A percentile compares a stretch with the other conserved stretches of the same genome.
phyloP scores from a whole-genome alignment of 768 basidiomycete genomes.

The Lyophyllum decastes region DNA sequence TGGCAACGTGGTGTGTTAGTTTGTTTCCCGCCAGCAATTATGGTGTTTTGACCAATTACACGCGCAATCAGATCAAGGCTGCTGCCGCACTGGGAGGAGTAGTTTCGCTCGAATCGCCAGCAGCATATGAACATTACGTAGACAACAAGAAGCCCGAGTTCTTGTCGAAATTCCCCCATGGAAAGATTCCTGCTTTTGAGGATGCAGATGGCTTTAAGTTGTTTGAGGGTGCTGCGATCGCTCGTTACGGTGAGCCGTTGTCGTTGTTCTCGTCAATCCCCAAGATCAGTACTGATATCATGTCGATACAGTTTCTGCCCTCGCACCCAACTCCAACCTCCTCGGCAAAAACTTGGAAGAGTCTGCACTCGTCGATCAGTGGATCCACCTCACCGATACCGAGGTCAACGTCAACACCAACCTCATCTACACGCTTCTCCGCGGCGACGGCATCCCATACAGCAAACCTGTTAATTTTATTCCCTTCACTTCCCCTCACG shows the following conservation, averaged over 20 bases:
- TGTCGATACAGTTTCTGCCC: slow-evolving; percentile 62
- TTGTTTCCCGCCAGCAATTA: no score
- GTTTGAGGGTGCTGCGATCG: slow-evolving; percentile 79
- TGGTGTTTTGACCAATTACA: no score
- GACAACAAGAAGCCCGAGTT: slow-evolving; percentile 75
- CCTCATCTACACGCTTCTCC: slow-evolving; percentile 43
- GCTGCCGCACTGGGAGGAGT: slow-evolving; percentile 58
- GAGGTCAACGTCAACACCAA: slow-evolving; percentile 51
- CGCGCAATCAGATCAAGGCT: slow-evolving; percentile 54
- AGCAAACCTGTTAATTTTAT: slow-evolving; percentile 72
- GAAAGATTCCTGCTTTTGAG: slow-evolving; percentile 87
- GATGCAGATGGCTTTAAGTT: slow-evolving; percentile 75
- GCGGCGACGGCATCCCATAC: slow-evolving; percentile 60
- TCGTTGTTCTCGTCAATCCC: not conserved
- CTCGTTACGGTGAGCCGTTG: slow-evolving; percentile 87
- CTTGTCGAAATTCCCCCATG: slow-evolving; percentile 72
- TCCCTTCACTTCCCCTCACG: not conserved
- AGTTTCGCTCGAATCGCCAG: slow-evolving; percentile 53
- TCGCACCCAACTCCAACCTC: slow-evolving; percentile 78
- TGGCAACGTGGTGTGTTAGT: slow-evolving; percentile 54
- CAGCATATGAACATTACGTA: slow-evolving; percentile 58
- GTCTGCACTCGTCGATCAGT: slow-evolving; percentile 81
- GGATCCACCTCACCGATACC: slow-evolving; percentile 72
- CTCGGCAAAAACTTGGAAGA: slow-evolving; percentile 68
- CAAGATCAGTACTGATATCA: slow-evolving; percentile 12